These are phyloP conservation scores for Oryza nivara DNA, from an alignment of 176 grass and related monocot species.

Conservation along the genomic window DNA sequence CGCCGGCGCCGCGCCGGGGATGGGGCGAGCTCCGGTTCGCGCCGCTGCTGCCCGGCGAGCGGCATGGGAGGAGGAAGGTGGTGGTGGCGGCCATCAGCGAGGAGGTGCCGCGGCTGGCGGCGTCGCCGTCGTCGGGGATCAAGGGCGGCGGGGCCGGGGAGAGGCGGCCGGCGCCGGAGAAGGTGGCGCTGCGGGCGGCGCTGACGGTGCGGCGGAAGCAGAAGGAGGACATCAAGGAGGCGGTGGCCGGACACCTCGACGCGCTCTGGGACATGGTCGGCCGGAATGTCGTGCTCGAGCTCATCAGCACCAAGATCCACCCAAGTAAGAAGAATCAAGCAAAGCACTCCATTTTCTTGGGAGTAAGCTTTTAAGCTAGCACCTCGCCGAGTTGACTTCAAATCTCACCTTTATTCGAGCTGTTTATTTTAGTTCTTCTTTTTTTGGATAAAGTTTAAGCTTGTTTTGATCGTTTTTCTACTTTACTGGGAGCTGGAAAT, in stretches of 20 bases:
- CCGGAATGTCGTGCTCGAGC: constrained; percentile 77
- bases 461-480: constrained; percentile 10
- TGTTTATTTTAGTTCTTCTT: neutral
- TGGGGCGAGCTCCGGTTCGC: constrained; percentile 50
- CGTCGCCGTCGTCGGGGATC: constrained; percentile 38
- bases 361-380: too few relatives aligned
- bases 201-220: constrained; percentile 90
- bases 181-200: constrained; percentile 72
- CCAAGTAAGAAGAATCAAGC: constrained; percentile 56
- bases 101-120: constrained; percentile 53
- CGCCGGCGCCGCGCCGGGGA: neutral
- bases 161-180: constrained; percentile 38
- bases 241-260: constrained; percentile 77
- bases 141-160: neutral
- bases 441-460: neutral
- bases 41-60: neutral
- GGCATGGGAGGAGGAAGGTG: neutral
- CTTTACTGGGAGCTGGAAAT: constrained; percentile 10
- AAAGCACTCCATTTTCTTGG: neutral
- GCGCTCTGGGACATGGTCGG: constrained; percentile 89
- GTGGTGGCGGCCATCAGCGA: constrained; percentile 74
- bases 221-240: constrained; percentile 96
- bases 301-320: constrained; percentile 90
- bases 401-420: constrained; percentile 5
- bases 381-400: constrained; percentile 31